Evolutionary conservation across 768 basidiomycete species (phyloP).

Genomic region (Hericium coralloides): DNA sequence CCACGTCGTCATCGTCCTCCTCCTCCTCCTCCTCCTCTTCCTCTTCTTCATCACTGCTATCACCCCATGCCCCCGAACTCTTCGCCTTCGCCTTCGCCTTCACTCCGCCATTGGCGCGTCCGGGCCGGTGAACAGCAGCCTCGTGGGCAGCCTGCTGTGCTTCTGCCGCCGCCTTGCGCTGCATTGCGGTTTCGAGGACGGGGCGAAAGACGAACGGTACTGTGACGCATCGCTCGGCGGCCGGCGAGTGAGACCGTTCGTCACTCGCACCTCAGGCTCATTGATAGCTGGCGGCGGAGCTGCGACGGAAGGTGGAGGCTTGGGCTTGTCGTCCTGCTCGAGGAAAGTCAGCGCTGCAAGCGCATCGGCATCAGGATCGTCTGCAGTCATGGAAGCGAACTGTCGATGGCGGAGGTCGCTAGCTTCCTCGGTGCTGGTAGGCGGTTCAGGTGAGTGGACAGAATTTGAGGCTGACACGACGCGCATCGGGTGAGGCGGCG

Average conservation of each 20-base stretch:
- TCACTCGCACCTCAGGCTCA: constrained; percentile 11
- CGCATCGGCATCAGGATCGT: constrained; percentile 58
- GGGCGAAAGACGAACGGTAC: constrained; percentile 83
- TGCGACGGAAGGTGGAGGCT: constrained; percentile 23
- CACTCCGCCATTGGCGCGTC: constrained; percentile 37
- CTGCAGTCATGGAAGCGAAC: constrained; percentile 14
- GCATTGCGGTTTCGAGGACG: constrained; percentile 67
- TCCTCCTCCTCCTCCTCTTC: constrained; percentile 62
- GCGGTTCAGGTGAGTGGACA: background rate
- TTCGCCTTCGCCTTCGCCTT: constrained; percentile 37
- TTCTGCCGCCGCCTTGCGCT: constrained; percentile 77
- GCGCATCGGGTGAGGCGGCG: constrained; percentile 29
- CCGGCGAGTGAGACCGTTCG: constrained; percentile 16
- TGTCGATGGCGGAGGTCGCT: background rate
- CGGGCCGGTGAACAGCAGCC: constrained; percentile 69
- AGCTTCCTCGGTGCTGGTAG: constrained; percentile 3
- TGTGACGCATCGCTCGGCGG: constrained; percentile 24
- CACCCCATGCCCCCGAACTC: constrained; percentile 39
- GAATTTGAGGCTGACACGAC: background rate
- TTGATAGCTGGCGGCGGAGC: constrained; percentile 19
- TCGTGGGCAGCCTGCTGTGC: constrained; percentile 78
- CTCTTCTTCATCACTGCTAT: constrained; percentile 79
- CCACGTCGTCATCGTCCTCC: constrained; percentile 54
- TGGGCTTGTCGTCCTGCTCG: constrained; percentile 36
- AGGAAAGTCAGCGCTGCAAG: constrained; percentile 75